Percentiles rank a stretch among this genome's conserved stretches.
Conservation (phyloP, 495 filamentous ascomycete genomes). For the Talaromyces ruber region DNA sequence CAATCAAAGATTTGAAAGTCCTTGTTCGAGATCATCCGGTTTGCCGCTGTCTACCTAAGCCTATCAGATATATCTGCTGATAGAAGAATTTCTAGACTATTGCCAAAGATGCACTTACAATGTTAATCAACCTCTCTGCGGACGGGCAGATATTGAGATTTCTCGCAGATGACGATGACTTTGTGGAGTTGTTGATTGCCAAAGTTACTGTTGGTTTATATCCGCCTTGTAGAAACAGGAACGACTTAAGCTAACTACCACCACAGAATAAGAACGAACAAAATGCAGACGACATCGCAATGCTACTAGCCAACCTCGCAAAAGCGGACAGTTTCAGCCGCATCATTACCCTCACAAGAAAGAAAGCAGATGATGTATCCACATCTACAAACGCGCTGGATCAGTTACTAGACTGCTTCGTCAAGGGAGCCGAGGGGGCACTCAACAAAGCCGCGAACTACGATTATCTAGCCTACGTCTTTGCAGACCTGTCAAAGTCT, state of each 20-base stretch:
- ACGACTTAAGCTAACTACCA: not conserved
- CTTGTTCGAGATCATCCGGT: conserved; percentile 74
- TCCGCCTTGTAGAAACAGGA: not conserved
- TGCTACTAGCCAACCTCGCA: conserved; percentile 86
- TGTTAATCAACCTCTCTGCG: conserved; percentile 82
- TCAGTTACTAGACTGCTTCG: conserved; percentile 91
- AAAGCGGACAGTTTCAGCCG: conserved; percentile 67
- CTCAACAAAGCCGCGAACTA: conserved; percentile 84
- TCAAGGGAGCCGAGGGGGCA: conserved; percentile 70
- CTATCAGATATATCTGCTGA: not conserved
- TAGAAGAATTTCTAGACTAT: conserved; percentile 50
- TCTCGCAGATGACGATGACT: conserved; percentile 71
- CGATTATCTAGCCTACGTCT: conserved; percentile 88
- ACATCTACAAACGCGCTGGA: conserved; percentile 65
- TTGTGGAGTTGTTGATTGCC: conserved; percentile 62
- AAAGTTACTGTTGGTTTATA: conserved; percentile 65
- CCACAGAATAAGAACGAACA: conserved; percentile 50
- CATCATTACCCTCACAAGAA: conserved; percentile 55
- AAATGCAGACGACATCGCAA: conserved; percentile 77
- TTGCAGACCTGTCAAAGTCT: conserved; percentile 83
- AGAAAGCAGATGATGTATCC: conserved; percentile 53
- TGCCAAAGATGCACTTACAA: conserved; percentile 84
- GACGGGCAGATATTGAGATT: conserved; percentile 63
- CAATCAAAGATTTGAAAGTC: conserved; percentile 84
- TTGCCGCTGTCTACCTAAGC: conserved; percentile 18